These are phyloP conservation scores for Fusarium floridanum DNA, from an alignment of 2,329 filamentous ascomycete species.

Conservation along the genomic window DNA sequence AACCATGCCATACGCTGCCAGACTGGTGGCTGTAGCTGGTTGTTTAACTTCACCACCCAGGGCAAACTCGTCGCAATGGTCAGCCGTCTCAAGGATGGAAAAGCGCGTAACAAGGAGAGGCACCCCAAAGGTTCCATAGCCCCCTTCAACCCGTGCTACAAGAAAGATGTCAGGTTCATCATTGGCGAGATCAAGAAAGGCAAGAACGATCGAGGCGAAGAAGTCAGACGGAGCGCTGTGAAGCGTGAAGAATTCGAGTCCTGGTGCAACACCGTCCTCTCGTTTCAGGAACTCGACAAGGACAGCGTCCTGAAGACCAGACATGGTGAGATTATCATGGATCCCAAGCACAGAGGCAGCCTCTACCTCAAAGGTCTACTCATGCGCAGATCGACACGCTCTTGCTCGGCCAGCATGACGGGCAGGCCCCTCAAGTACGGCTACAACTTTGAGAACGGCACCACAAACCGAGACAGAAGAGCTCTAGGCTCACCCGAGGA, in stretches of 20 bases:
- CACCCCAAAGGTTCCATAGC: neutral
- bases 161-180: conserved; percentile 17
- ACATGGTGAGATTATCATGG: conserved; percentile 13
- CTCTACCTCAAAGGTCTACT: conserved; percentile 27
- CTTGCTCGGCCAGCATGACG: conserved; percentile 13
- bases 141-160: neutral
- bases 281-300: conserved; percentile 11
- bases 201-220: neutral
- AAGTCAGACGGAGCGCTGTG: neutral
- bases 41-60: conserved; percentile 48
- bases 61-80: conserved; percentile 36
- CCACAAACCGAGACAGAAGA: conserved; percentile 6
- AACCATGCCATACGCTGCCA: conserved; percentile 47
- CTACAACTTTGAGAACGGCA: conserved; percentile 21
- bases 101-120: neutral
- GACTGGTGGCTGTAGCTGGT: conserved; percentile 46
- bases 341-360: neutral
- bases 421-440: conserved; percentile 21
- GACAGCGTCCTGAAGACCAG: neutral
- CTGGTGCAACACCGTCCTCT: conserved; percentile 20
- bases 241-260: conserved; percentile 10
- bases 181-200: conserved; percentile 1
- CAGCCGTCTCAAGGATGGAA: conserved; percentile 15
- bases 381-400: neutral
- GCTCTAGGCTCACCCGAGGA: conserved; percentile 5